These are phyloP conservation scores for Aspergillus unguis DNA, from an alignment of 2,329 filamentous ascomycete species.

Conservation along the genomic window DNA sequence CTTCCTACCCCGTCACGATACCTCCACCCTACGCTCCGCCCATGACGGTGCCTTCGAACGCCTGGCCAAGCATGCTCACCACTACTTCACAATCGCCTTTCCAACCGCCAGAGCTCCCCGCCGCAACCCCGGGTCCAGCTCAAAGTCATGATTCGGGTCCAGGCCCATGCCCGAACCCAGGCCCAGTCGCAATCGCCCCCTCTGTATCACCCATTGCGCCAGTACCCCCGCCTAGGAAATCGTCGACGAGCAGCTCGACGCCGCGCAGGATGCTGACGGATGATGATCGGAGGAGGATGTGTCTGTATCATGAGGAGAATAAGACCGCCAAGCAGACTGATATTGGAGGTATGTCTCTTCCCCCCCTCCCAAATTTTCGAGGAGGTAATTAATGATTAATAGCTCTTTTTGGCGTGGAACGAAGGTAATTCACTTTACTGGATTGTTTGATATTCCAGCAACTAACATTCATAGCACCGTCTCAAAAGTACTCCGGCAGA, in stretches of 20 bases:
- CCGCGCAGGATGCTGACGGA: slow-evolving; percentile 87
- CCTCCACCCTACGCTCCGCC: slow-evolving; percentile 58
- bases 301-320: slow-evolving; percentile 85
- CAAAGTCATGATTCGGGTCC: no score
- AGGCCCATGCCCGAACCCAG: no score
- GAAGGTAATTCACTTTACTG: slow-evolving; percentile 65
- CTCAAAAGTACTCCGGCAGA: slow-evolving; percentile 93
- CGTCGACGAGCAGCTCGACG: slow-evolving; percentile 46
- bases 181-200: slow-evolving; percentile 49
- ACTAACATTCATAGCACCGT: slow-evolving; percentile 67
- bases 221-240: slow-evolving; percentile 17
- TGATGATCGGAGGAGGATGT: slow-evolving; percentile 88
- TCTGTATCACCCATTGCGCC: slow-evolving; percentile 53
- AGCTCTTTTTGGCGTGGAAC: slow-evolving; percentile 91
- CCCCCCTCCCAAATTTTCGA: background rate
- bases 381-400: slow-evolving; percentile 18
- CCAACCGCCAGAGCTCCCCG: slow-evolving; percentile 56
- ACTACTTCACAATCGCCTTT: slow-evolving; percentile 62
- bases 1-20: slow-evolving; percentile 54
- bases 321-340: slow-evolving; percentile 91
- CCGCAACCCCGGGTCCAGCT: slow-evolving; percentile 39
- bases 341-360: slow-evolving; percentile 66
- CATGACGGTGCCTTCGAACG: slow-evolving; percentile 65
- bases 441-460: slow-evolving; percentile 11
- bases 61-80: slow-evolving; percentile 76